Evolutionary conservation across 2,329 filamentous ascomycete genomes (phyloP).

Genomic region (Aspergillus costaricaensis): DNA sequence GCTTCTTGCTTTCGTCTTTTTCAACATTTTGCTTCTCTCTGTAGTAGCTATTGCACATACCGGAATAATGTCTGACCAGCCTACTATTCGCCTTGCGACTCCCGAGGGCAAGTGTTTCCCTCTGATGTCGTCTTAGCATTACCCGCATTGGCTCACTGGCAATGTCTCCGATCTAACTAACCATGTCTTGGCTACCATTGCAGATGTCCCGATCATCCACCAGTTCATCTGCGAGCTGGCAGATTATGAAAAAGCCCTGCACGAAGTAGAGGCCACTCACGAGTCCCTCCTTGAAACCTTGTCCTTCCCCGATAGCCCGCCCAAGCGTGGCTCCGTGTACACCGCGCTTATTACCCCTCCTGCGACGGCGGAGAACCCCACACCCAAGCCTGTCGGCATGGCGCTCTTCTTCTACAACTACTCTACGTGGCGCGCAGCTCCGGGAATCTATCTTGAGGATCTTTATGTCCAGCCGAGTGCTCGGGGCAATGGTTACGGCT

Average conservation of each 20-base stretch:
- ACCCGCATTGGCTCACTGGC: not conserved
- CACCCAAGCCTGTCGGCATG: constrained; percentile 65
- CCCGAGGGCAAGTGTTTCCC: constrained; percentile 36
- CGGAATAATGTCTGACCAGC: constrained; percentile 35
- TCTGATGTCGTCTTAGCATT: not conserved
- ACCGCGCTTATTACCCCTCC: constrained; percentile 68
- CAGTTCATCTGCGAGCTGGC: constrained; percentile 81
- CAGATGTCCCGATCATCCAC: constrained; percentile 82
- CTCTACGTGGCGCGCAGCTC: constrained; percentile 83
- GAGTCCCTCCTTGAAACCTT: constrained; percentile 72
- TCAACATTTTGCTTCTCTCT: not conserved
- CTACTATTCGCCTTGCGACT: constrained; percentile 45
- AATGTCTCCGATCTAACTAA: constrained; percentile 8
- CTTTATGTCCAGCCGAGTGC: constrained; percentile 75
- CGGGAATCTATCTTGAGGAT: constrained; percentile 92
- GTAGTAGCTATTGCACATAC: not conserved
- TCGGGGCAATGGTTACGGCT: constrained; percentile 78
- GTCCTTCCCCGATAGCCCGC: constrained; percentile 65
- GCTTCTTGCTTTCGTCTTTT: not conserved
- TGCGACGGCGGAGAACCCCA: constrained; percentile 43
- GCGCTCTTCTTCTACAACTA: constrained; percentile 96
- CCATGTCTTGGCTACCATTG: not conserved
- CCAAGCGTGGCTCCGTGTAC: constrained; percentile 65
- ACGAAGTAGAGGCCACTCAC: constrained; percentile 76
- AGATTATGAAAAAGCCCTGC: constrained; percentile 77